These are phyloP conservation scores for Aureobasidium vineae DNA, from an alignment of 2,329 filamentous ascomycete species.

Conservation along the genomic window DNA sequence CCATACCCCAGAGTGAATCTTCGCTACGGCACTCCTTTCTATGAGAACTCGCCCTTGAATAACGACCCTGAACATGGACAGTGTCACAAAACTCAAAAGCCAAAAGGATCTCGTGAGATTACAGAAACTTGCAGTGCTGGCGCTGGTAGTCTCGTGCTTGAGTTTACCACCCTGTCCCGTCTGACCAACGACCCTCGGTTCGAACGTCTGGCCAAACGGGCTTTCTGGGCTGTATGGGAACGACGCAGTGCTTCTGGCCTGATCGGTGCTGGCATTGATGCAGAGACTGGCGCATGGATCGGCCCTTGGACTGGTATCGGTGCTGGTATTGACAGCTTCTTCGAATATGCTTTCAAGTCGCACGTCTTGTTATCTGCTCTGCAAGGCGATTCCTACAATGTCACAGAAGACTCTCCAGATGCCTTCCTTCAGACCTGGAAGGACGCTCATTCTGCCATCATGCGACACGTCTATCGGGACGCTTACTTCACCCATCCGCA, in stretches of 20 bases:
- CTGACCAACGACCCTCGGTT: conserved; percentile 85
- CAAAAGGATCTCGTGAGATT: conserved; percentile 61
- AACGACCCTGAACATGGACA: conserved; percentile 51
- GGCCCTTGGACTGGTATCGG: conserved; percentile 89
- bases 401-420: conserved; percentile 67
- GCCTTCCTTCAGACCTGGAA: conserved; percentile 82
- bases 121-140: conserved; percentile 97
- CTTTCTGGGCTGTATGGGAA: conserved; percentile 97
- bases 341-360: conserved; percentile 95
- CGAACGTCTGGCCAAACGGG: conserved; percentile 82
- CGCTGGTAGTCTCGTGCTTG: conserved; percentile 90
- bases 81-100: conserved; percentile 45
- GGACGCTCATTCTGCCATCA: conserved; percentile 80
- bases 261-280: conserved; percentile 88
- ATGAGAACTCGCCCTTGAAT: conserved; percentile 79
- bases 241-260: conserved; percentile 80
- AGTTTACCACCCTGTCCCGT: conserved; percentile 87
- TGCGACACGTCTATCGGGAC: conserved; percentile 83
- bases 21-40: conserved; percentile 86
- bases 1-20: conserved; percentile 95
- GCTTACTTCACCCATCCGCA: conserved; percentile 77
- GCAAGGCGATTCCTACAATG: conserved; percentile 32
- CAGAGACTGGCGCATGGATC: conserved; percentile 84
- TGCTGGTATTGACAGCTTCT: conserved; percentile 96
- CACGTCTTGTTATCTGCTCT: conserved; percentile 80